Evolutionary conservation across 169 alveolate genomes (phyloP).

Genomic region (Eimeria tenella): DNA sequence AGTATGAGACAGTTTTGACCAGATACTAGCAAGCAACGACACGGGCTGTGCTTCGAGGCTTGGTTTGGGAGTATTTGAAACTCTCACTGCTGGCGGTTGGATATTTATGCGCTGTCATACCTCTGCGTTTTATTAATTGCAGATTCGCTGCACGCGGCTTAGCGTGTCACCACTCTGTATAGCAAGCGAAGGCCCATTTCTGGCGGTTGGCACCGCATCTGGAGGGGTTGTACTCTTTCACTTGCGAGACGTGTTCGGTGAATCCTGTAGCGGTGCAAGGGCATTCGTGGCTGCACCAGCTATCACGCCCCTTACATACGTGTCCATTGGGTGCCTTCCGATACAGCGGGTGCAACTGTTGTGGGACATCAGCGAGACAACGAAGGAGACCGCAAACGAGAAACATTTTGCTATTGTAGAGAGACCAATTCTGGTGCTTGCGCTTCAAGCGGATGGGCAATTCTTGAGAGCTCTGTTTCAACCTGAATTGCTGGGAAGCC

Average conservation of each 20-base stretch:
- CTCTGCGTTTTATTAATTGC: not conserved
- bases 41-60: no score
- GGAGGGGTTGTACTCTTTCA: conserved; percentile 49
- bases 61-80: no score
- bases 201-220: conserved; percentile 56
- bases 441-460: conserved; percentile 33
- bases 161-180: conserved; percentile 44
- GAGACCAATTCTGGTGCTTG: not conserved
- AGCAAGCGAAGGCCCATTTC: conserved; percentile 19
- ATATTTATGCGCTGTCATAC: not conserved
- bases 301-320: conserved; percentile 34
- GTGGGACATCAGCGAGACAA: not conserved
- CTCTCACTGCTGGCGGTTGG: not conserved
- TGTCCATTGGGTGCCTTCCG: conserved; percentile 36
- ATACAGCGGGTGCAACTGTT: conserved; percentile 43
- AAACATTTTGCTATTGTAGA: not conserved
- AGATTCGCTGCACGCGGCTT: conserved; percentile 48
- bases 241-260: conserved; percentile 17
- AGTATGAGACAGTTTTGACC: no score
- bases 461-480: not conserved
- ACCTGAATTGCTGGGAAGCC: not conserved
- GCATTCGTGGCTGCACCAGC: conserved; percentile 67
- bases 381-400: not conserved
- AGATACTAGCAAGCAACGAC: no score
- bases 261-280: conserved; percentile 9